phyloP scores from a whole-genome alignment of 1,284 basidiomycete species.

The Vanrija humicola region DNA sequence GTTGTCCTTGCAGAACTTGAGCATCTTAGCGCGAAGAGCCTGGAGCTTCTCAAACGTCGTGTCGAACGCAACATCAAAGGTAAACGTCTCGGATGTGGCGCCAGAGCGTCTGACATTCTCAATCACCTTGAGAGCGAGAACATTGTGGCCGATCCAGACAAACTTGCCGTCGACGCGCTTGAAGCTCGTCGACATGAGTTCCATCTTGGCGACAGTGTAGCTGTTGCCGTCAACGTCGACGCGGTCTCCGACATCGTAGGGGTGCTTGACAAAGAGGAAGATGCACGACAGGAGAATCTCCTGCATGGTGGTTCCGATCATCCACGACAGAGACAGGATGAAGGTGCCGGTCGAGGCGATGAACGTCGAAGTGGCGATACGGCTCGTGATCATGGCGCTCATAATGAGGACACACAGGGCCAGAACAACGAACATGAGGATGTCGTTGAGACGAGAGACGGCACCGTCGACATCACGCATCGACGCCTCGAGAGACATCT shows the following conservation, averaged over 20 bases:
- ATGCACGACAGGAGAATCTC: conserved; percentile 57
- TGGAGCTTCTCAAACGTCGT: conserved; percentile 83
- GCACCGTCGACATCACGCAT: conserved; percentile 91
- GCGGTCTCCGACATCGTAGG: conserved; percentile 84
- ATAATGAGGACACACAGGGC: conserved; percentile 69
- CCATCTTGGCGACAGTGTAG: conserved; percentile 84
- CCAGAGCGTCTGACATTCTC: conserved; percentile 53
- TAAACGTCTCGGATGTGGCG: conserved; percentile 55
- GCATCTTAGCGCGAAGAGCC: conserved; percentile 71
- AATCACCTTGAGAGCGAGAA: conserved; percentile 64
- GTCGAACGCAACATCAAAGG: conserved; percentile 73
- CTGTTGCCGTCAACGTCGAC: conserved; percentile 54
- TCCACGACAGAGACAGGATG: conserved; percentile 81
- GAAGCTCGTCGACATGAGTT: conserved; percentile 67
- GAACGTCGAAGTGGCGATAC: conserved; percentile 59
- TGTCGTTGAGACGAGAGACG: conserved; percentile 59
- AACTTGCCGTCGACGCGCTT: conserved; percentile 51
- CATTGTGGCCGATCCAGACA: conserved; percentile 61
- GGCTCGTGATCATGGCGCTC: conserved; percentile 67
- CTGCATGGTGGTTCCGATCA: conserved; percentile 65
- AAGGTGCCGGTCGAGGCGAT: conserved; percentile 77
- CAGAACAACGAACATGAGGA: conserved; percentile 53
- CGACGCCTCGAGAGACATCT: conserved; percentile 75
- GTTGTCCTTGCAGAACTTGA: conserved; percentile 68
- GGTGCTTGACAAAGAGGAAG: conserved; percentile 77